phyloP scores from a whole-genome alignment of 2,329 filamentous ascomycete species.

The Trichoderma hamatum region DNA sequence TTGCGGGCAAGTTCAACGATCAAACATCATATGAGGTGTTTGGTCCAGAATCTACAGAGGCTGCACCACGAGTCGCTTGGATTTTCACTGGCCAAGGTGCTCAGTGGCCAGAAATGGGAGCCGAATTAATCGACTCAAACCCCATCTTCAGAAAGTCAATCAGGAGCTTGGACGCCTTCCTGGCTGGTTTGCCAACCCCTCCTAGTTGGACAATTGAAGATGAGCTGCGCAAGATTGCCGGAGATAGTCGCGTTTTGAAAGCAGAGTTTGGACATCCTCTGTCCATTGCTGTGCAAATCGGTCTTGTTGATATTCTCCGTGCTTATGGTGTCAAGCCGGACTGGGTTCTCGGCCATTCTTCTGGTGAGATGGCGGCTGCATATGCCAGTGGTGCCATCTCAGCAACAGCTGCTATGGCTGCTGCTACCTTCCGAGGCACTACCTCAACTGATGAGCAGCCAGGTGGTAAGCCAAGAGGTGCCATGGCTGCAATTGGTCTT shows the following conservation, averaged over 20 bases:
- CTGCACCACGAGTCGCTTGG: constrained; percentile 28
- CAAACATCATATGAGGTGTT: constrained; percentile 17
- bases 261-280: constrained; percentile 43
- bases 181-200: constrained; percentile 13
- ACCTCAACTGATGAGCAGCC: not conserved
- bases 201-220: constrained; percentile 31
- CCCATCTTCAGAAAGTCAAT: constrained; percentile 23
- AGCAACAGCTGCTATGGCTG: constrained; percentile 41
- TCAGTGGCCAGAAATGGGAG: constrained; percentile 40
- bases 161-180: not conserved
- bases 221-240: constrained; percentile 29
- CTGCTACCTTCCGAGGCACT: constrained; percentile 46
- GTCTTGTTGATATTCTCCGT: constrained; percentile 44
- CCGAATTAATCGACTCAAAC: constrained; percentile 30
- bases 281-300: constrained; percentile 50
- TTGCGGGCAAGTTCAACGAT: constrained; percentile 21
- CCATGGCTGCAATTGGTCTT: constrained; percentile 47
- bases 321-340: constrained; percentile 38
- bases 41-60: not conserved
- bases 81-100: constrained; percentile 44
- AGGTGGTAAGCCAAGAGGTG: constrained; percentile 29
- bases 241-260: constrained; percentile 35
- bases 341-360: constrained; percentile 47
- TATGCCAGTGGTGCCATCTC: constrained; percentile 45
- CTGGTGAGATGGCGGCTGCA: constrained; percentile 50